Evolutionary conservation across 2,329 filamentous ascomycete genomes (phyloP), one percentile per base, ranked within the genome.

Genomic region (Neoscytalidium dimidiatum): DNA sequence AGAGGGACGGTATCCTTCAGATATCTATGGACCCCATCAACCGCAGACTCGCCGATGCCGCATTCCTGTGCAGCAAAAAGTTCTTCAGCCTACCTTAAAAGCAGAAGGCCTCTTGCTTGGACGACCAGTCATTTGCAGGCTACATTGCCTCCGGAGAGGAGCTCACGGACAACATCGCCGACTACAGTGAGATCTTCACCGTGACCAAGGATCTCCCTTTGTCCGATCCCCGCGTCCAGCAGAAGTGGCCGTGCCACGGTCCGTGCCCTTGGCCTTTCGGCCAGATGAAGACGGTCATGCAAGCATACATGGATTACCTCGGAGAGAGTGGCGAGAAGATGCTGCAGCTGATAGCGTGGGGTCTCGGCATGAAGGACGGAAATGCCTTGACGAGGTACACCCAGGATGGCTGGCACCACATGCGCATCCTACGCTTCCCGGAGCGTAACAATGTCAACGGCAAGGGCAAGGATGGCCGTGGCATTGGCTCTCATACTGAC

Each of bases 121-220:
- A 84, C 67, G 72, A 73, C 14, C 74, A 77, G 66, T 83, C 79
- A 67, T 84, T 82, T 53, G 70, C 81, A 0, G 82, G 82, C 2
- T 84, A 84, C 68, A 79, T 84, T 53, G 82, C 81, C 26, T 82
- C 79, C 0, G 82, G 82, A 0, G 82, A 84, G 57, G 71, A 72
- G 33, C 49, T 71, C 33, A 69, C 69, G 3, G 70, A 81, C 62
- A 81, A 81, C 38, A 76, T 84, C 28, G 81, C 81, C 17, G 82
- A 85, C 68, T 84, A 84, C 68, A 82, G 80, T 0, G 82, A 84
- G 70, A 83, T 84, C 33, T 84, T 84, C 66, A 85, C 83, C 1
- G 79, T 84, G 19, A 84, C 80, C 13, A 84, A 84, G 65, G 82
- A 84, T 56, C 71, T 84, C 6, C 69, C 71, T 3, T 66, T 71